Conservation (phyloP, 345 rosid species). For the Gossypium turneri region DNA sequence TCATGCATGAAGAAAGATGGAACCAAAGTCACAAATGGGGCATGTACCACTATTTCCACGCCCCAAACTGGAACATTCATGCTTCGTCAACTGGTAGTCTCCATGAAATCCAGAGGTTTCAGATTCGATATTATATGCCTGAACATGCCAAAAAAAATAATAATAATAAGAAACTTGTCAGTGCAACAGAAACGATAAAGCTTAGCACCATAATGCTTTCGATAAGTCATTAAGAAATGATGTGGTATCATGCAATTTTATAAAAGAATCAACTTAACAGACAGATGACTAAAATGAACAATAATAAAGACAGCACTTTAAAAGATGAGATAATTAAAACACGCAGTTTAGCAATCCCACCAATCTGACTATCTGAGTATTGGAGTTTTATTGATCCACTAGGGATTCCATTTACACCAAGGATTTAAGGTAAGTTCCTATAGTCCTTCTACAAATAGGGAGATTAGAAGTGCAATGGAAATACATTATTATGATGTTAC, state of each 20-base stretch:
- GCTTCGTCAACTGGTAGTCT: slow-evolving; percentile 63
- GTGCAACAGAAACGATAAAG: background rate
- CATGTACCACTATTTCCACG: slow-evolving; percentile 78
- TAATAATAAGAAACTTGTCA: background rate
- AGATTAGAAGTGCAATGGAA: background rate
- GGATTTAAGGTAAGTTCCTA: background rate
- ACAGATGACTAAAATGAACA: background rate
- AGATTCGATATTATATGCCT: slow-evolving; percentile 86
- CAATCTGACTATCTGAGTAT: background rate
- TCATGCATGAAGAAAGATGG: background rate
- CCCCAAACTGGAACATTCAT: slow-evolving; percentile 64
- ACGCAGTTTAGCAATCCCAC: background rate
- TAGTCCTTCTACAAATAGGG: background rate
- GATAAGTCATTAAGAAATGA: background rate
- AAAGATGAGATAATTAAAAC: background rate
- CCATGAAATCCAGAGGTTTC: slow-evolving; percentile 65
- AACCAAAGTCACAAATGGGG: slow-evolving; percentile 15
- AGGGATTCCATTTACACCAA: background rate
- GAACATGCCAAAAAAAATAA: slow-evolving; percentile 21
- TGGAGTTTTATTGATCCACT: background rate
- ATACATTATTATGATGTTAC: background rate
- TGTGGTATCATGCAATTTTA: background rate
- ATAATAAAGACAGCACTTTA: background rate
- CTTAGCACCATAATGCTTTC: background rate
- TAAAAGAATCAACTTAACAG: background rate